A percentile compares a stretch with the other conserved stretches of the same genome.
Conservation (phyloP, 2,329 filamentous ascomycete genomes). For the Apiospora pterosperma region DNA sequence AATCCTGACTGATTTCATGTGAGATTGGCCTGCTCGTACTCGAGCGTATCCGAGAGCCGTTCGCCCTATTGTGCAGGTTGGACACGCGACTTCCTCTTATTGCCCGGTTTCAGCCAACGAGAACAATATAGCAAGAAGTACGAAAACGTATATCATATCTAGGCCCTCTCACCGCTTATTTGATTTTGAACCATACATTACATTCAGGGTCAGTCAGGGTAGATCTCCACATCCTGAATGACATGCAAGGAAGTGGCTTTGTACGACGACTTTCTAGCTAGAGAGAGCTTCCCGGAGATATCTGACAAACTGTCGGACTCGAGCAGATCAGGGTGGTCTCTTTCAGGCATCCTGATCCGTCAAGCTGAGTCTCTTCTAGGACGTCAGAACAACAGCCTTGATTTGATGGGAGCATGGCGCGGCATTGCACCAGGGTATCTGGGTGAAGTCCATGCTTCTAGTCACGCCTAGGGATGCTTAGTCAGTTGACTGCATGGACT, state of each 20-base stretch:
- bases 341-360: neutral
- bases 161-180: too few species aligned
- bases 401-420: neutral
- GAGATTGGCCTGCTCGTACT: neutral
- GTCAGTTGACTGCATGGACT: neutral
- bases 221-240: neutral
- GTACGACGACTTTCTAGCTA: neutral
- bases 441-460: neutral
- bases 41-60: neutral
- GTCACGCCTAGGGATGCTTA: neutral
- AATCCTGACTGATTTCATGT: neutral
- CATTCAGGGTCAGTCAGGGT: neutral
- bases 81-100: neutral
- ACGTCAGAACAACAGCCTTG: neutral
- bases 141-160: neutral
- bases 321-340: neutral
- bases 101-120: neutral
- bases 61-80: neutral
- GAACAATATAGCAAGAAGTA: neutral
- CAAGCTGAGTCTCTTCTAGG: neutral
- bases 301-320: neutral
- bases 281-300: neutral
- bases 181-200: neutral
- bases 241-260: neutral
- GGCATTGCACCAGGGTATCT: neutral